These are phyloP conservation scores for Brassica rapa DNA, from an alignment of 345 rosid species.

Conservation along the genomic window DNA sequence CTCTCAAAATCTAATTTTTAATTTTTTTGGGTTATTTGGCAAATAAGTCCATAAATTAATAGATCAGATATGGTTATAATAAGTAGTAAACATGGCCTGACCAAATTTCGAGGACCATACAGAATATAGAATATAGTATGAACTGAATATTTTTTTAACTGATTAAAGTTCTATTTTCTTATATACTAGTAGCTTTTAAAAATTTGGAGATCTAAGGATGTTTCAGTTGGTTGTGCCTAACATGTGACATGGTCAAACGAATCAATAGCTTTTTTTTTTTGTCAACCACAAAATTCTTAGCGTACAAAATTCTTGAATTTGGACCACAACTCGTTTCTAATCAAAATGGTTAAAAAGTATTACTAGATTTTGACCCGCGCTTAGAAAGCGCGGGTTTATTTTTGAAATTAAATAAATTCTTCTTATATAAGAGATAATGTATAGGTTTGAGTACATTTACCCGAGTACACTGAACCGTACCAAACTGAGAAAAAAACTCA, in stretches of 20 bases:
- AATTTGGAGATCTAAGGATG: not conserved
- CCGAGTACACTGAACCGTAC: too few relatives aligned
- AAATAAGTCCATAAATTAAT: too few relatives aligned
- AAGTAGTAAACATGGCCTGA: not conserved
- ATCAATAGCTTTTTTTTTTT: not conserved
- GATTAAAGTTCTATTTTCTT: not conserved
- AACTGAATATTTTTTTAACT: not conserved
- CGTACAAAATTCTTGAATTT: conserved; percentile 5
- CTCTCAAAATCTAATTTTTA: too few relatives aligned
- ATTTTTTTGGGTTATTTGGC: too few relatives aligned
- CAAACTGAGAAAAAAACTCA: too few relatives aligned
- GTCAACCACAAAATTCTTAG: not conserved
- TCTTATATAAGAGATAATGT: too few relatives aligned
- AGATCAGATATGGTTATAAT: not conserved
- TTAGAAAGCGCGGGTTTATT: too few relatives aligned
- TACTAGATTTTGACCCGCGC: not conserved
- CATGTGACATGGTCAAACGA: conserved; percentile 25
- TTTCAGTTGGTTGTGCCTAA: not conserved
- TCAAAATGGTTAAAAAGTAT: conserved; percentile 25
- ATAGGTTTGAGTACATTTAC: too few relatives aligned
- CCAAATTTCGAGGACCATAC: too few relatives aligned
- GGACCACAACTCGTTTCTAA: conserved; percentile 30
- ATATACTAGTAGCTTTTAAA: too few relatives aligned
- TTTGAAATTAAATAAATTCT: too few relatives aligned
- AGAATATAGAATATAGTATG: not conserved